phyloP scores from a whole-genome alignment of 2,329 filamentous ascomycete genomes.

The Fusarium drepaniforme region DNA sequence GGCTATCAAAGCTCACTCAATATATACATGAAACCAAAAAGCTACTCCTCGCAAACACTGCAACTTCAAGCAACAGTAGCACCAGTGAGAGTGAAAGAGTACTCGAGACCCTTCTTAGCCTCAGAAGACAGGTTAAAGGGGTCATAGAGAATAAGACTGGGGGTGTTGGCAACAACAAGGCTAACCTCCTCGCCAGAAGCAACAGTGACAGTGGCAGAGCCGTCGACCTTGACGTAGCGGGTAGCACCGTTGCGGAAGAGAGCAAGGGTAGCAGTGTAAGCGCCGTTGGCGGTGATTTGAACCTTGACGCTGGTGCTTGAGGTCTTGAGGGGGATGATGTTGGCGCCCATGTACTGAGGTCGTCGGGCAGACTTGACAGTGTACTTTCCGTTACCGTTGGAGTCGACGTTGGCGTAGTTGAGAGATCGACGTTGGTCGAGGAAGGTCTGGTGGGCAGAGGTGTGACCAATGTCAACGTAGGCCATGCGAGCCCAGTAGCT shows the following conservation, averaged over 20 bases:
- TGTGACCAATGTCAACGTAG: slow-evolving; percentile 62
- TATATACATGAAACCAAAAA: background rate
- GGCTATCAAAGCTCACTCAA: background rate
- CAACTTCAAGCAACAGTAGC: slow-evolving; percentile 34
- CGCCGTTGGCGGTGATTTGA: slow-evolving; percentile 48
- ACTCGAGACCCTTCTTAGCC: slow-evolving; percentile 53
- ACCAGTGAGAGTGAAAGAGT: slow-evolving; percentile 50
- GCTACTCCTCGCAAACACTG: background rate
- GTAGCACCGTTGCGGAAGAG: slow-evolving; percentile 47
- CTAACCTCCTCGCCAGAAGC: slow-evolving; percentile 55
- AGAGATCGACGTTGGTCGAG: slow-evolving; percentile 47
- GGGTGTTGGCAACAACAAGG: slow-evolving; percentile 62
- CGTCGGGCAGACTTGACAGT: slow-evolving; percentile 55
- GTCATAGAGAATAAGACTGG: slow-evolving; percentile 57
- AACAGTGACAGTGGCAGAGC: slow-evolving; percentile 50
- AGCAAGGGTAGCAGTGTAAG: slow-evolving; percentile 56
- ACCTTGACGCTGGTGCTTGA: slow-evolving; percentile 46
- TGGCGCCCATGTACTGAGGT: slow-evolving; percentile 63
- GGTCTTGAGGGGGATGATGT: slow-evolving; percentile 58
- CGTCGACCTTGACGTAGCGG: slow-evolving; percentile 53
- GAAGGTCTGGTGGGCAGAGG: slow-evolving; percentile 53
- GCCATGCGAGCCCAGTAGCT: slow-evolving; percentile 65
- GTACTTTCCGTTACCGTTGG: slow-evolving; percentile 51
- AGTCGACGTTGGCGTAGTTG: slow-evolving; percentile 59
- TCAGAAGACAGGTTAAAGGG: slow-evolving; percentile 53